Base-by-base conservation (phyloP, 2,329 filamentous ascomycete genomes). In the Microsporum canis region DNA sequence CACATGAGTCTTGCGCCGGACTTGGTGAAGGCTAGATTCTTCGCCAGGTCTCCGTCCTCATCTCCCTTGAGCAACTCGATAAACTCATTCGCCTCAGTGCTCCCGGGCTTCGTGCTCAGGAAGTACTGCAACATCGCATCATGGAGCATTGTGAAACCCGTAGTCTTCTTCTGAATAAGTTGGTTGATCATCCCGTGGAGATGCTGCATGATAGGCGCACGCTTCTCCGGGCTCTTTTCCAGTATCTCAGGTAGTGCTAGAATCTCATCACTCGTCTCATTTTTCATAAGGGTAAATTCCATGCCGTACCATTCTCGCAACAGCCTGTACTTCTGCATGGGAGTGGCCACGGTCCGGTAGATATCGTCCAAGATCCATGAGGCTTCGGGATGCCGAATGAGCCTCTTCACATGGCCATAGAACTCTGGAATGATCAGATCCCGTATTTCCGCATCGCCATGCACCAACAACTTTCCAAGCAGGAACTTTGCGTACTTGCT, bases 81-180 rank as follows among this genome's bases (percentile, higher is more conserved):
- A 70, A 96, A 96, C 68, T 95, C 91, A 36, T 80, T 88, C 47
- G 89, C 86, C 72, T 97, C 92, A 62, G 89, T 85, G 51, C 86
- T 89, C 2, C 88, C 91, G 3, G 83, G 79, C 65, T 88, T 86
- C 55, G 86, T 84, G 68, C 88, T 92, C 59, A 90, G 77, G 76
- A 92, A 96, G 75, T 96, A 99, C 72, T 99, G 92, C 63, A 96
- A 80, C 91, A 99, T 96, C 57, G 94, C 94, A 70, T 97, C 94
- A 74, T 99, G 95, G 23, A 99, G 83, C 82, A 99, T 95, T 1
- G 92, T 97, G 76, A 99, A 97, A 7, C 90, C 92, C 0, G 90
- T 95, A 77, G 94, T 86, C 77, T 94, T 94, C 83, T 99, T 99
- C 76, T 99, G 91, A 56, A 97, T 83, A 47, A 99, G 82, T 64